Percentiles rank a stretch among this genome's conserved stretches.
These are phyloP conservation scores for Pleurotus citrinopileatus DNA, from an alignment of 768 basidiomycete genomes.

Conservation along the genomic window DNA sequence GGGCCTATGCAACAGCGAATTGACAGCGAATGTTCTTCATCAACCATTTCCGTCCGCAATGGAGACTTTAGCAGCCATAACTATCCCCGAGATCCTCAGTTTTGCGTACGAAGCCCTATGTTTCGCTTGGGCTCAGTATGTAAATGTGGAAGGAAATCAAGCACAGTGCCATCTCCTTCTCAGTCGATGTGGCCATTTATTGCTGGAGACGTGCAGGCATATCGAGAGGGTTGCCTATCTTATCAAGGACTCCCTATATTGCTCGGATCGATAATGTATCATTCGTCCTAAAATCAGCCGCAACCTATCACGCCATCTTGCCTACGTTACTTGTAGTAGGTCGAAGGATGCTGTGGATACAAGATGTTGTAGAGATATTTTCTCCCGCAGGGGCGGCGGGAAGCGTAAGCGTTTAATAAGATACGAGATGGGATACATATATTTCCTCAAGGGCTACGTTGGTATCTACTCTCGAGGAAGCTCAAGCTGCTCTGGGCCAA, in stretches of 20 bases:
- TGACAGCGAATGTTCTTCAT: too few relatives aligned
- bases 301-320: too few relatives aligned
- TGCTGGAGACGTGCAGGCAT: background rate
- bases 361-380: background rate
- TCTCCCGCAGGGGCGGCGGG: background rate
- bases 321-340: too few relatives aligned
- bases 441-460: background rate
- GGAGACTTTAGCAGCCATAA: conserved; percentile 2
- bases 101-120: conserved; percentile 5
- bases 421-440: too few relatives aligned
- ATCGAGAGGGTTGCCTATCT: too few relatives aligned
- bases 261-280: too few relatives aligned
- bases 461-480: conserved; percentile 32
- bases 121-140: background rate
- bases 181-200: background rate
- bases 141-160: conserved; percentile 5
- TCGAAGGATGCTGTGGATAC: too few relatives aligned
- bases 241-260: too few relatives aligned
- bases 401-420: too few relatives aligned
- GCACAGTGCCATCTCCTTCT: background rate
- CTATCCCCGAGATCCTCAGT: background rate
- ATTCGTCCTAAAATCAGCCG: too few relatives aligned
- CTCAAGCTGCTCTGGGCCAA: conserved; percentile 83
- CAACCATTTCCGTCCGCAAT: too few relatives aligned
- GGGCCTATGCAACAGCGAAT: too few relatives aligned